Evolutionary conservation across 2,329 filamentous ascomycete genomes (phyloP).

Genomic region (Xylariaceae sp.): DNA sequence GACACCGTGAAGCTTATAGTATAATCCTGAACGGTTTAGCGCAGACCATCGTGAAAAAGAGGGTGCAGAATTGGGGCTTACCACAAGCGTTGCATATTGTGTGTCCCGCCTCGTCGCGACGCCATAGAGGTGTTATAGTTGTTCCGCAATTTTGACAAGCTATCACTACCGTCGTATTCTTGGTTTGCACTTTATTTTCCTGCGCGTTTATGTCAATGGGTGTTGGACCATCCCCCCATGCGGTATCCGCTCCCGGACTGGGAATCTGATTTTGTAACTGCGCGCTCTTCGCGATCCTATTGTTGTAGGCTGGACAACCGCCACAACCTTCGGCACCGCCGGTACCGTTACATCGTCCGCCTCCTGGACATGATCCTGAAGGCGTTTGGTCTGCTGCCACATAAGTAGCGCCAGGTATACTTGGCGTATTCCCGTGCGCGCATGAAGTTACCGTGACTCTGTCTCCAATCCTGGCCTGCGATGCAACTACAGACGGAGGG

Average conservation of each 20-base stretch:
- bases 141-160: slow-evolving; percentile 97
- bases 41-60: not conserved
- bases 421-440: slow-evolving; percentile 35
- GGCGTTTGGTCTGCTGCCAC: slow-evolving; percentile 69
- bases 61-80: slow-evolving; percentile 46
- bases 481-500: slow-evolving; percentile 50
- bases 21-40: slow-evolving; percentile 59
- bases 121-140: slow-evolving; percentile 93
- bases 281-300: slow-evolving; percentile 82
- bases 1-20: slow-evolving; percentile 91
- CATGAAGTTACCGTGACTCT: slow-evolving; percentile 36
- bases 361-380: slow-evolving; percentile 88
- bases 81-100: slow-evolving; percentile 98
- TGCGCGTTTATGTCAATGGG: slow-evolving; percentile 48
- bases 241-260: slow-evolving; percentile 27
- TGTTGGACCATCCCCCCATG: slow-evolving; percentile 32
- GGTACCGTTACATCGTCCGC: slow-evolving; percentile 91
- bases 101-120: slow-evolving; percentile 87
- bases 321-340: slow-evolving; percentile 92
- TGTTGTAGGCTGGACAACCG: slow-evolving; percentile 96
- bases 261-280: slow-evolving; percentile 50
- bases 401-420: slow-evolving; percentile 57
- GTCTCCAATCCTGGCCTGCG: slow-evolving; percentile 40
- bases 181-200: slow-evolving; percentile 34
- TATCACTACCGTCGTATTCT: slow-evolving; percentile 63